phyloP scores from a whole-genome alignment of 179 eudicot species.

The Silene vulgaris region DNA sequence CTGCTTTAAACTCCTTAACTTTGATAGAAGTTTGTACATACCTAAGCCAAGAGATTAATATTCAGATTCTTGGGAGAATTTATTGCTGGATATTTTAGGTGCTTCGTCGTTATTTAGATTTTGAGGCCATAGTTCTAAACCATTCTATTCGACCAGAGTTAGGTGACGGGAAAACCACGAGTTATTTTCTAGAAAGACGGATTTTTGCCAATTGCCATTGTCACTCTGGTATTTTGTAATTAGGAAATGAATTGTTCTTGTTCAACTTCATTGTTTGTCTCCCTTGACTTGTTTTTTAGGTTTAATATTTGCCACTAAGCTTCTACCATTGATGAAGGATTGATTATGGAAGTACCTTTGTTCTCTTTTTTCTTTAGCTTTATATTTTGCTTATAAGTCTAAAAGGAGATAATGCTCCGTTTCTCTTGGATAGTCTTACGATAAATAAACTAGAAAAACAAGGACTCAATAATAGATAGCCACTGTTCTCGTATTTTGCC shows the following conservation, averaged over 20 bases:
- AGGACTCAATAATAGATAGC: neutral
- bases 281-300: neutral
- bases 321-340: conserved; percentile 1
- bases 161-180: conserved; percentile 3
- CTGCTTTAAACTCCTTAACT: neutral
- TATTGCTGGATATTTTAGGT: neutral
- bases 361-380: neutral
- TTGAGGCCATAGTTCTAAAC: neutral
- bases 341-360: neutral
- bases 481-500: neutral
- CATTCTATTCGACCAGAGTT: neutral
- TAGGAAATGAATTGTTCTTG: neutral
- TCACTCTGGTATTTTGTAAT: neutral
- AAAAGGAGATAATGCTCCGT: neutral
- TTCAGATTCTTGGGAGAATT: neutral
- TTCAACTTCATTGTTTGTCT: neutral
- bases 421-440: neutral
- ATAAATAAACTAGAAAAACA: neutral
- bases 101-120: neutral
- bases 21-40: neutral
- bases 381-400: neutral
- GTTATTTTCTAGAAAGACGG: neutral
- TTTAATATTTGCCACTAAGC: conserved; percentile 6
- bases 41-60: neutral
- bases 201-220: neutral